Evolutionary conservation across 352 stramenopile species (phyloP).

Genomic region (Phytophthora pluvialis): DNA sequence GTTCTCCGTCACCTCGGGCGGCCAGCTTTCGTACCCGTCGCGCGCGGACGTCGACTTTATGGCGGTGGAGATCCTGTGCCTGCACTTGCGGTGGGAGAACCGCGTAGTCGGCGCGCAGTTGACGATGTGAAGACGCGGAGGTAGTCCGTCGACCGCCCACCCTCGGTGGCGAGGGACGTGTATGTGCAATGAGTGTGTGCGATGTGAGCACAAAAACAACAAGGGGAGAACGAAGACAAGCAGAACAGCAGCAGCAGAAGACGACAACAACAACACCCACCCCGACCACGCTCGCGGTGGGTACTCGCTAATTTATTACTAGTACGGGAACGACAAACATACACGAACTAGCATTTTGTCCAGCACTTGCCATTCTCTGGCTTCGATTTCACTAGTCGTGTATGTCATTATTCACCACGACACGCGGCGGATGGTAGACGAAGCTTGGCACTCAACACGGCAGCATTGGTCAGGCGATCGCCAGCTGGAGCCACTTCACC

Average conservation of each 20-base stretch:
- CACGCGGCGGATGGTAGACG: too few species aligned
- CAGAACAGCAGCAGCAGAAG: slow-evolving; percentile 27
- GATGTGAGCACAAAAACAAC: slow-evolving; percentile 30
- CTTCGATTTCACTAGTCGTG: not conserved
- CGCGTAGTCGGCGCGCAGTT: slow-evolving; percentile 25
- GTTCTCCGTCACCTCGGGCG: slow-evolving; percentile 36
- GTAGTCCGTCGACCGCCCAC: not conserved
- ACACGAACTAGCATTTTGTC: slow-evolving; percentile 24
- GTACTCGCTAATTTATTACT: slow-evolving; percentile 41
- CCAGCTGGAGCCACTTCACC: too few species aligned
- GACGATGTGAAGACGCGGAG: slow-evolving; percentile 21
- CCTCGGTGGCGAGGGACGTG: slow-evolving; percentile 14
- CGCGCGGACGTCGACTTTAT: slow-evolving; percentile 41
- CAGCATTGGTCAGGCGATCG: too few species aligned
- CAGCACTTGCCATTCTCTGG: not conserved
- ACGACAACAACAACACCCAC: slow-evolving; percentile 27
- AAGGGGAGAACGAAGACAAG: slow-evolving; percentile 7
- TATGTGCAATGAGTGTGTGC: slow-evolving; percentile 37
- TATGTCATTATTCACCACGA: too few species aligned
- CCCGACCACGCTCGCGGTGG: slow-evolving; percentile 15
- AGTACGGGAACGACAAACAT: slow-evolving; percentile 21
- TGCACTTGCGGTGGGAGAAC: slow-evolving; percentile 49
- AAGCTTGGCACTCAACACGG: too few species aligned
- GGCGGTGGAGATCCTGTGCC: slow-evolving; percentile 44
- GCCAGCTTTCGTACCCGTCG: slow-evolving; percentile 37